phyloP scores from a whole-genome alignment of 176 grass and related monocot genomes.

The Zea mays region Zm-B73-REFERENCE-NAM-5.0 NC_050100.1:163839001-163839500 shows the following conservation, averaged over 20 bases:
- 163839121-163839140: conserved; percentile 91
- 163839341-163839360: background rate
- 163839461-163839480: background rate
- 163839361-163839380: background rate
- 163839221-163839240: conserved; percentile 55
- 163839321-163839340: background rate
- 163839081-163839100: conserved; percentile 55
- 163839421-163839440: background rate
- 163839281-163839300: conserved; percentile 87
- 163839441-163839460: background rate
- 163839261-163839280: conserved; percentile 92
- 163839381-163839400: background rate
- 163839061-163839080: background rate
- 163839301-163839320: conserved; percentile 98
- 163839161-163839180: conserved; percentile 43
- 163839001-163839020: background rate
- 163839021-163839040: background rate
- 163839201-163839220: conserved; percentile 73
- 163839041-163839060: background rate
- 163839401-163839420: background rate
- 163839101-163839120: conserved; percentile 67
- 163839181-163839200: conserved; percentile 74
- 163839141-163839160: conserved; percentile 84
- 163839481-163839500: conserved; percentile 17
- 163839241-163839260: conserved; percentile 65